Conservation (phyloP, 257 asterid genomes). For the Lavandula angustifolia region DNA sequence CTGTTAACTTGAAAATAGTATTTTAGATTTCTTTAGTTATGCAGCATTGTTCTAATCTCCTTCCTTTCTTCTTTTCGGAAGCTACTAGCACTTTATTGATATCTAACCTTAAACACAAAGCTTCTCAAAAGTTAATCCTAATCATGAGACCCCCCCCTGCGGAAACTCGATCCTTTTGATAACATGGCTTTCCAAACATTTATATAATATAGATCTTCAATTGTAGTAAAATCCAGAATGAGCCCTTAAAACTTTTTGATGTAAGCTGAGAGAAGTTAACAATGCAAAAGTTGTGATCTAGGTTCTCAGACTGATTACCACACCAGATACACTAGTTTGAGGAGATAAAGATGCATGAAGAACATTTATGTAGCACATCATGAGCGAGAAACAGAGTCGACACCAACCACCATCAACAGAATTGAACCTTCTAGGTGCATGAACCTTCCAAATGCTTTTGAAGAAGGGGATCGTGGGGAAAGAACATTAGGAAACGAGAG, state of each 20-base stretch:
- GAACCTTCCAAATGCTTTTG: not conserved
- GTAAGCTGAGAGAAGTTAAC: not conserved
- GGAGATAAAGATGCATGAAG: not conserved
- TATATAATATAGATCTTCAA: no score
- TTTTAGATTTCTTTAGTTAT: not conserved
- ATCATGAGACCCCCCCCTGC: not conserved
- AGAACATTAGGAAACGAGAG: not conserved
- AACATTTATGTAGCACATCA: not conserved
- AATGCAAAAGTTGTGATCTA: not conserved
- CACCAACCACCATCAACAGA: not conserved
- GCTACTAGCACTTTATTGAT: conserved; percentile 1
- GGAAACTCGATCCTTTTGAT: not conserved
- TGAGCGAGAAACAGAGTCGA: not conserved
- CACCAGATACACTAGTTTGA: not conserved
- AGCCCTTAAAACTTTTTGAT: not conserved
- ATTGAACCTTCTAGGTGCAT: not conserved
- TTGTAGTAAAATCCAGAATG: not conserved
- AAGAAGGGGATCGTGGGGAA: not conserved
- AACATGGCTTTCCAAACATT: not conserved
- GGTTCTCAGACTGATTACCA: not conserved
- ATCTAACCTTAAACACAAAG: not conserved
- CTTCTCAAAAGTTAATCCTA: no score
- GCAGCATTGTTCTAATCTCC: not conserved
- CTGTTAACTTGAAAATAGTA: not conserved
- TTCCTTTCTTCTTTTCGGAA: not conserved